phyloP scores from a whole-genome alignment of 495 filamentous ascomycete genomes.

The Podospora tetraspora region DNA sequence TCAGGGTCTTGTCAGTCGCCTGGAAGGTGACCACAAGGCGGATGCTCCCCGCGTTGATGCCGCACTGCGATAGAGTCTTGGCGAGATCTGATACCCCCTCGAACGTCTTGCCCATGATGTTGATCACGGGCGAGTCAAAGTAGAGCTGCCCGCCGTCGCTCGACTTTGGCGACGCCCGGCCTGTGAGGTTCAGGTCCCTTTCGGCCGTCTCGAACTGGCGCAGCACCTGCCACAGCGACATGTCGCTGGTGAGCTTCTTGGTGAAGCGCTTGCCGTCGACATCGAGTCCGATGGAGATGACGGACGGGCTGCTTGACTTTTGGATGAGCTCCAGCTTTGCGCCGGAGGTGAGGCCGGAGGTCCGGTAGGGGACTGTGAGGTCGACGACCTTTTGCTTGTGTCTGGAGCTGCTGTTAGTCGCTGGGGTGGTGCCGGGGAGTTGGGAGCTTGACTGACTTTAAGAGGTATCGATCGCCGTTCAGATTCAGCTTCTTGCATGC shows the following conservation, averaged over 20 bases:
- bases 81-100: slow-evolving; percentile 73
- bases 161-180: slow-evolving; percentile 59
- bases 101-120: slow-evolving; percentile 72
- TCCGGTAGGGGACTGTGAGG: slow-evolving; percentile 76
- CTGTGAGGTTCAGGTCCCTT: slow-evolving; percentile 70
- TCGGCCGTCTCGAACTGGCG: slow-evolving; percentile 77
- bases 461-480: slow-evolving; percentile 63
- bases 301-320: slow-evolving; percentile 71
- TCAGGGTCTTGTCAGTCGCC: slow-evolving; percentile 69
- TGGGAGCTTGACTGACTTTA: slow-evolving; percentile 57
- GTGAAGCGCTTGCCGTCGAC: slow-evolving; percentile 67
- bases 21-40: slow-evolving; percentile 73
- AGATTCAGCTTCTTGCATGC: slow-evolving; percentile 76
- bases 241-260: slow-evolving; percentile 79
- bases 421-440: slow-evolving; percentile 5
- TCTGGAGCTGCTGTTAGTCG: slow-evolving; percentile 33
- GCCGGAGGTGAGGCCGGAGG: slow-evolving; percentile 76
- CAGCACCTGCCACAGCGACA: slow-evolving; percentile 78
- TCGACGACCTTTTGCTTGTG: slow-evolving; percentile 79
- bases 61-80: slow-evolving; percentile 80
- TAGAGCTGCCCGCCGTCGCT: slow-evolving; percentile 64
- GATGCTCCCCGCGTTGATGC: slow-evolving; percentile 74
- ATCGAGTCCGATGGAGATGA: slow-evolving; percentile 80
- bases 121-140: slow-evolving; percentile 80
- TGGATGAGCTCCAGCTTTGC: slow-evolving; percentile 91